Evolutionary conservation across 2,329 filamentous ascomycete species (phyloP).

Genomic region (Canariomyces notabilis): DNA sequence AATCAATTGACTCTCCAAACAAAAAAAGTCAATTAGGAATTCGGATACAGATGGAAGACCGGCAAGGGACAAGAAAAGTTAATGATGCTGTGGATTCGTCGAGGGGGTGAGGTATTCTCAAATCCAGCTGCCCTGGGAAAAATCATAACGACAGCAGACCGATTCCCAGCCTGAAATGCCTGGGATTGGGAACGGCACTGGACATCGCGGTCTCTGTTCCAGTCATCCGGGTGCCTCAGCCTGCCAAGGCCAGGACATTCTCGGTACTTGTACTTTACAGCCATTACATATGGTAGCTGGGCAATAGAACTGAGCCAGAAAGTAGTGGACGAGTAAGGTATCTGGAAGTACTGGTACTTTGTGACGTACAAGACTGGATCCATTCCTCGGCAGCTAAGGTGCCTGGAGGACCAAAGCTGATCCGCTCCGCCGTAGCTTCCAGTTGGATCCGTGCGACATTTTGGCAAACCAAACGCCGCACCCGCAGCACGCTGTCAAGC

Average conservation of each 20-base stretch:
- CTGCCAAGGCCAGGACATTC: too few species aligned
- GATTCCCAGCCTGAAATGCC: slow-evolving; percentile 12
- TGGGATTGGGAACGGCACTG: slow-evolving; percentile 13
- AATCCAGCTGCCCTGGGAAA: slow-evolving; percentile 10
- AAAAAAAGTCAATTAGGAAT: slow-evolving; percentile 2
- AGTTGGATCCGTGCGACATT: too few species aligned
- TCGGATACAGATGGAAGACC: slow-evolving; percentile 1
- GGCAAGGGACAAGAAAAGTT: slow-evolving; percentile 6
- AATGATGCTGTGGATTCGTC: slow-evolving; percentile 10
- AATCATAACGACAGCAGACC: slow-evolving; percentile 14
- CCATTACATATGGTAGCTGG: slow-evolving; percentile 11
- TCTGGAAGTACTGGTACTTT: neutral
- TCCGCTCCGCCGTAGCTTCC: slow-evolving; percentile 5
- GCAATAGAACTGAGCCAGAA: slow-evolving; percentile 13
- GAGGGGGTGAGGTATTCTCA: neutral
- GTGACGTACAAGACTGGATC: neutral
- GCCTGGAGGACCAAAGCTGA: slow-evolving; percentile 2
- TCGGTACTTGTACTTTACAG: too few species aligned
- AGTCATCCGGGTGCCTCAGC: slow-evolving; percentile 23
- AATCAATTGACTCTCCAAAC: neutral
- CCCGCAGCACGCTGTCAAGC: too few species aligned
- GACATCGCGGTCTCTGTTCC: slow-evolving; percentile 9
- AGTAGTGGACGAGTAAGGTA: neutral
- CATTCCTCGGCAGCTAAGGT: neutral
- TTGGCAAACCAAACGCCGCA: too few species aligned